phyloP scores from a whole-genome alignment of 2,329 filamentous ascomycete genomes.

The Amauroascus niger region DNA sequence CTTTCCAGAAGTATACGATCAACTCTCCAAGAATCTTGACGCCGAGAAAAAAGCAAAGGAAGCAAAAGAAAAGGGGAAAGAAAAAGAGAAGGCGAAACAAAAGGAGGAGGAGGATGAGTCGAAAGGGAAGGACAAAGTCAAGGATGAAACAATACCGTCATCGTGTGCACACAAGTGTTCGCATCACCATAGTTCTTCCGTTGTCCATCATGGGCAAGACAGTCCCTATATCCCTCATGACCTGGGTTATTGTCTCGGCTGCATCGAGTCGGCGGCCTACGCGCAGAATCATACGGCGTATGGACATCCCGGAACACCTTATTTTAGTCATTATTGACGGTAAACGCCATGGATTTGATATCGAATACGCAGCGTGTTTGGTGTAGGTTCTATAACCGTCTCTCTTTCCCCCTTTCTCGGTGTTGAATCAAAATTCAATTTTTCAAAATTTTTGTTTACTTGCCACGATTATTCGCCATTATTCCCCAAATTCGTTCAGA shows the following conservation, averaged over 20 bases:
- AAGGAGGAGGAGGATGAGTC: slow-evolving; percentile 23
- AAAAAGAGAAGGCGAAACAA: slow-evolving; percentile 42
- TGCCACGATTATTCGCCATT: too few species aligned
- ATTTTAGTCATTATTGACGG: neutral
- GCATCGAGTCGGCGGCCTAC: neutral
- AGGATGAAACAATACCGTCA: neutral
- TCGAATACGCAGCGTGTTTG: neutral
- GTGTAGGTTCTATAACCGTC: neutral
- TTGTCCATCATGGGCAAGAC: neutral
- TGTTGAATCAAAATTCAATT: too few species aligned
- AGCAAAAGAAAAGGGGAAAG: slow-evolving; percentile 18
- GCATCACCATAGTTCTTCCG: neutral
- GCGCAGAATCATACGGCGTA: neutral
- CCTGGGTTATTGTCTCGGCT: neutral
- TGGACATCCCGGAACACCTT: neutral
- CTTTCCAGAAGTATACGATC: slow-evolving; percentile 4
- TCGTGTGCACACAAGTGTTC: neutral
- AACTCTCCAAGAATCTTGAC: slow-evolving; percentile 1
- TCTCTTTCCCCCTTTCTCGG: neutral
- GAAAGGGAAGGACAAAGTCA: slow-evolving; percentile 35
- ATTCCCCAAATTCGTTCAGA: too few species aligned
- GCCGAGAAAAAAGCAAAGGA: slow-evolving; percentile 2
- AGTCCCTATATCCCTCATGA: neutral
- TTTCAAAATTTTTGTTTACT: too few species aligned
- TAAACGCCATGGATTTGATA: neutral